Conservation (phyloP, 371 early-diverging fungal species). For the Batkoa obscura region DNA sequence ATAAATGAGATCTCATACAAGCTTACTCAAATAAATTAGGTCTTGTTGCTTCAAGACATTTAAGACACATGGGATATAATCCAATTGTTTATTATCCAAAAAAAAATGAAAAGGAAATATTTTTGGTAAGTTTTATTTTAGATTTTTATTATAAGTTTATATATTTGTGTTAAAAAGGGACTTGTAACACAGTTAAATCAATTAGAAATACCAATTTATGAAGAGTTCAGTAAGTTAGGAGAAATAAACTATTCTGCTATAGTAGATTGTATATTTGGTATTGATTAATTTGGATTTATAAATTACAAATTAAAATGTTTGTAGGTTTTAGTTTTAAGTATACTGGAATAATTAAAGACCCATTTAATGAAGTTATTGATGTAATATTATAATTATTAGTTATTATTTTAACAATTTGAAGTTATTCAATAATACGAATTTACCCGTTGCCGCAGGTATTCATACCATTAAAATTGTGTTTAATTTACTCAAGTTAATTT, state of each 20-base stretch:
- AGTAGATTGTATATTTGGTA: too few species aligned
- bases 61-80: constrained; percentile 67
- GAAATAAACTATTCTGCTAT: too few species aligned
- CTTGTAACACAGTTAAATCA: too few species aligned
- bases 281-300: too few species aligned
- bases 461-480: neutral
- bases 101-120: constrained; percentile 39
- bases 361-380: neutral
- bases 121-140: constrained; percentile 19
- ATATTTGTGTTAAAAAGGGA: constrained; percentile 61
- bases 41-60: constrained; percentile 78
- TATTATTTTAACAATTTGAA: neutral
- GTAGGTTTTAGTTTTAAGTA: neutral
- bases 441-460: neutral
- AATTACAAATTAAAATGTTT: neutral
- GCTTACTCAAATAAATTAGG: constrained; percentile 16
- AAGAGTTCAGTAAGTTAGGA: too few species aligned
- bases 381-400: neutral
- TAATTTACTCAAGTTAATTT: neutral
- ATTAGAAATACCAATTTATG: too few species aligned
- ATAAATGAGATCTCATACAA: too few species aligned
- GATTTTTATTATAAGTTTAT: constrained; percentile 15
- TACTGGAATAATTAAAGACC: neutral
- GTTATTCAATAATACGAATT: too few species aligned
- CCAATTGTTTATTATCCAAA: constrained; percentile 65